These are phyloP conservation scores for Westerdykella aurantiaca DNA, from an alignment of 2,329 filamentous ascomycete species.

Conservation along the genomic window DNA sequence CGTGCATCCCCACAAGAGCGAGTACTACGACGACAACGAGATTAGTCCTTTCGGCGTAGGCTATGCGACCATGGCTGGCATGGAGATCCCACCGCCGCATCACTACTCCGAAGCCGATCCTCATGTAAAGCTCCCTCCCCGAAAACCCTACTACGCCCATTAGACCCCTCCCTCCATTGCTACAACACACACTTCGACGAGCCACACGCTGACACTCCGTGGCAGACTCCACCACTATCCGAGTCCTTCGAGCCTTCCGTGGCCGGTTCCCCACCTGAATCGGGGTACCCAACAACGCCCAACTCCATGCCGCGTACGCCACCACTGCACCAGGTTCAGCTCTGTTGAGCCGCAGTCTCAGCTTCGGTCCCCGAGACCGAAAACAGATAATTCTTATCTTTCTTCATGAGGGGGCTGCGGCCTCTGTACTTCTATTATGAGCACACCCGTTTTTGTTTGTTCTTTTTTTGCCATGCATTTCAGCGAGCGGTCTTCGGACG, in stretches of 20 bases:
- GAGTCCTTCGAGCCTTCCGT: conserved; percentile 64
- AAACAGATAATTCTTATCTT: not conserved
- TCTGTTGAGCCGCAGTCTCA: conserved; percentile 14
- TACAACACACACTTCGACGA: conserved; percentile 23
- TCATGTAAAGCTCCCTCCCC: conserved; percentile 62
- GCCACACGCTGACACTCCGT: conserved; percentile 32
- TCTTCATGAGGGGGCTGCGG: conserved; percentile 2
- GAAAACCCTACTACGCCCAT: conserved; percentile 35
- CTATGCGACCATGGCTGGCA: conserved; percentile 59
- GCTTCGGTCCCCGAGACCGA: not conserved
- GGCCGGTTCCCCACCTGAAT: conserved; percentile 40
- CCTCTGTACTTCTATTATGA: conserved; percentile 1
- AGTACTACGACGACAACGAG: conserved; percentile 54
- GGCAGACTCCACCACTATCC: conserved; percentile 69
- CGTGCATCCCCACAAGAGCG: conserved; percentile 58
- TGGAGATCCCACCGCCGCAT: conserved; percentile 57
- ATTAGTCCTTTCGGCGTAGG: conserved; percentile 62
- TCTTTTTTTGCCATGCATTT: conserved; percentile 33
- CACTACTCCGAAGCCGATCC: conserved; percentile 63
- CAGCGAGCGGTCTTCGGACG: conserved; percentile 23
- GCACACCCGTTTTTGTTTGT: conserved; percentile 18
- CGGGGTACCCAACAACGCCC: conserved; percentile 57
- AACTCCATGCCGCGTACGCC: conserved; percentile 68
- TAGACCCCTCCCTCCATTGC: conserved; percentile 18
- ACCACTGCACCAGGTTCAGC: conserved; percentile 38